Evolutionary conservation across 2,329 filamentous ascomycete genomes (phyloP).

Genomic region (Fusarium scirpi): DNA sequence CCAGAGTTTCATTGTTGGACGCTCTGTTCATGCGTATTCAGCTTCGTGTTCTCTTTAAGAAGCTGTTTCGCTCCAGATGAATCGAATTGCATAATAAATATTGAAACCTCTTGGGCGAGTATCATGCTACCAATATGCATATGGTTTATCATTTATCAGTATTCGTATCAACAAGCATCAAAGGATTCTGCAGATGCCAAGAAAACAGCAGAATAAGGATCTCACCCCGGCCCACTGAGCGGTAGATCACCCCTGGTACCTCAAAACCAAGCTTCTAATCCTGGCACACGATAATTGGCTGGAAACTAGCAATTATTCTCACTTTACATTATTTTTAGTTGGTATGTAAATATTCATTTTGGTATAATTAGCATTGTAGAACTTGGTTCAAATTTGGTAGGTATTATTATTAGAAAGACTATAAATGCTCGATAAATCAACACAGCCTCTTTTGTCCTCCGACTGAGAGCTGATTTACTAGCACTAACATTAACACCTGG

Average conservation of each 20-base stretch:
- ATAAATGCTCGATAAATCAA: not conserved
- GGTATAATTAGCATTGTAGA: no score
- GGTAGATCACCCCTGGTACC: not conserved
- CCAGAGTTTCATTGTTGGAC: not conserved
- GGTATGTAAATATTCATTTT: no score
- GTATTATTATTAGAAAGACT: no score
- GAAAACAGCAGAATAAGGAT: not conserved
- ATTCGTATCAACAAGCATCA: not conserved
- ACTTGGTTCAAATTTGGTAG: not conserved
- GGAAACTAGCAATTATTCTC: not conserved
- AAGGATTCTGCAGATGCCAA: not conserved
- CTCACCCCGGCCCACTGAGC: not conserved
- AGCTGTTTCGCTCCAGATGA: not conserved
- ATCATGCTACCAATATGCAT: not conserved
- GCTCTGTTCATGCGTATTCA: fast-evolving
- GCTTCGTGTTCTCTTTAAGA: fast-evolving
- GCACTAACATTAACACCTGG: not conserved
- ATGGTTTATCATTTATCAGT: not conserved
- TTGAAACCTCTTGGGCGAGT: no score
- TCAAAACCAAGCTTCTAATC: not conserved
- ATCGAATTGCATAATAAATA: no score
- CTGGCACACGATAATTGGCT: not conserved
- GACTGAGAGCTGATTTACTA: no score
- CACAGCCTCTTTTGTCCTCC: not conserved
- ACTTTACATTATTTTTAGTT: not conserved